These are phyloP conservation scores for Gastrolobium bilobum DNA, from an alignment of 306 rosid species.

Conservation along the genomic window DNA sequence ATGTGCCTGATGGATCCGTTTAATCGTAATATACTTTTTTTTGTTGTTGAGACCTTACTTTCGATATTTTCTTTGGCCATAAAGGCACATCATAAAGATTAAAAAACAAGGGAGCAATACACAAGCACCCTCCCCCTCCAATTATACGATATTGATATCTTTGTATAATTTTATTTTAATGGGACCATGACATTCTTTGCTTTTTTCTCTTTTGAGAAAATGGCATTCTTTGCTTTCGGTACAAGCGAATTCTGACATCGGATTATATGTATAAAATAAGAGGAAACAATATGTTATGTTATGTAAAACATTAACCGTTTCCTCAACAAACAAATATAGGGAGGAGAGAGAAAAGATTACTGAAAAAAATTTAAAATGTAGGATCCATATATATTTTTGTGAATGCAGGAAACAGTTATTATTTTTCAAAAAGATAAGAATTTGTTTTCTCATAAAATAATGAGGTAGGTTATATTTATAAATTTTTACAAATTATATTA, in stretches of 20 bases:
- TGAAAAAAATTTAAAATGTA: no score
- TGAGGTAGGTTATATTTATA: no score
- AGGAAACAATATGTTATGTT: no score
- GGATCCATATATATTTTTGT: no score
- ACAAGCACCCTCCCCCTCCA: no score
- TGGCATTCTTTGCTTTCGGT: slow-evolving; percentile 36
- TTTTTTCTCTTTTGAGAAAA: neutral
- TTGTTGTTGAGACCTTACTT: neutral
- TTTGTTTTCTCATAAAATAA: no score
- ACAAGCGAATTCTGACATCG: neutral
- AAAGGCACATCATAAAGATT: slow-evolving; percentile 3
- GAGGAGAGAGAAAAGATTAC: no score
- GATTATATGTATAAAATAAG: neutral
- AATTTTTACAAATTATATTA: no score
- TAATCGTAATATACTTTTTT: neutral
- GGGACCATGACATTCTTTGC: neutral
- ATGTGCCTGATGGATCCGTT: neutral
- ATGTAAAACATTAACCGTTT: no score
- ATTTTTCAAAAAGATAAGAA: no score
- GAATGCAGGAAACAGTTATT: no score
- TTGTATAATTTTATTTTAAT: neutral
- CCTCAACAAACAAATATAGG: no score
- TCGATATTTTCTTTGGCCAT: neutral
- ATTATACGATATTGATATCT: neutral
- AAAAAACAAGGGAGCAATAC: neutral